Evolutionary conservation across 768 basidiomycete species (phyloP), one percentile per base, ranked within the genome.

Genomic region (Dioszegia hungarica): DNA sequence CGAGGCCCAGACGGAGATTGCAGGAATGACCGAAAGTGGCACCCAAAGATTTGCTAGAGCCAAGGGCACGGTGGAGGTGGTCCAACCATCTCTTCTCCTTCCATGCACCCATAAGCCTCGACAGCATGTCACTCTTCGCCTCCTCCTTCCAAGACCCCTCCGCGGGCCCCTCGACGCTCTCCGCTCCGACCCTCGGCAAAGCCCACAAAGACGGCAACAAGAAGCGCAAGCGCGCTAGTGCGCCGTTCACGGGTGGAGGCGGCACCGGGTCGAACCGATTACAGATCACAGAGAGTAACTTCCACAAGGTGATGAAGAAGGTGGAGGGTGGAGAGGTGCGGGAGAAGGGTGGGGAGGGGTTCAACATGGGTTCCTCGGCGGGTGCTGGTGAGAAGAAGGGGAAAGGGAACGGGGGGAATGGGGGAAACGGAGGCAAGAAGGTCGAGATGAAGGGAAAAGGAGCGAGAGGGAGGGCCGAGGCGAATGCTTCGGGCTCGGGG

Each of bases 231-330:
- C 41, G 70, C 15, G 61, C 67, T 29, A 59, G 61, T 2, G 15
- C 41, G 61, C 15, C 43, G 66, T 50, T 60, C 62, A 25, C 49
- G 50, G 31, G 45, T 70, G 22, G 56, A 56, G 33, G 43, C 48
- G 45, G 45, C 5, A 65, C 66, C 22, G 66, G 74, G 46, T 49
- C 59, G 24, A 75, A 46, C 29, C 17, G 22, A n/a, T 27, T 46
- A 8, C 9, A 46, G 29, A 46, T 46, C 11, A 67, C 68, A 19
- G 66, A 75, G 50, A 48, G 56, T 19, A 75, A 75, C 45, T 51
- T 75, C 15, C 72, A 74, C 40, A 70, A 66, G 36, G 40, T 75
- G 39, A 74, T 75, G 65, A 72, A 56, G 25, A 62, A 62, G 48
- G 57, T 71, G 14, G 72, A 70, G 22, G 64, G 53, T 36, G 69